Conservation (phyloP, 306 rosid genomes). For the Cercis canadensis region DNA sequence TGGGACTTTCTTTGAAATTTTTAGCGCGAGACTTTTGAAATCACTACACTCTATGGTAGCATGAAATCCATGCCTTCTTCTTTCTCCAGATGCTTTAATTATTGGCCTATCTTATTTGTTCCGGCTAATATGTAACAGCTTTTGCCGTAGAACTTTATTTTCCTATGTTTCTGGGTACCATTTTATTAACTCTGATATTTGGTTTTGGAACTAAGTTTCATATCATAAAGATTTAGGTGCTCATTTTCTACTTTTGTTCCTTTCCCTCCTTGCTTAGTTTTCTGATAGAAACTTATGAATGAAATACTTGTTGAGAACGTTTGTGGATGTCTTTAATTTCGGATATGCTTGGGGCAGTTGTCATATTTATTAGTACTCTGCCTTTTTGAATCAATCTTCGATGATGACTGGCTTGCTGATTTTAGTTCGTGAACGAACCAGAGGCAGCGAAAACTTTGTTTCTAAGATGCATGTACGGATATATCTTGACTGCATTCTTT, state of each 20-base stretch:
- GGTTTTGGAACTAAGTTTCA: not conserved
- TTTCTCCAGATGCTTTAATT: slow-evolving; percentile 20
- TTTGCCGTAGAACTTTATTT: too few species aligned
- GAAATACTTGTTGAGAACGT: not conserved
- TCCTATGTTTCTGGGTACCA: too few species aligned
- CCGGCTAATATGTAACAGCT: too few species aligned
- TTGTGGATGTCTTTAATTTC: slow-evolving; percentile 9
- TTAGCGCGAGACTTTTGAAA: not conserved
- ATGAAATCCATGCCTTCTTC: slow-evolving; percentile 9
- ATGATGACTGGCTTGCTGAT: slow-evolving; percentile 21
- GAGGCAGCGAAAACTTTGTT: not conserved
- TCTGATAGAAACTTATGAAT: not conserved
- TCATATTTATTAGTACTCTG: slow-evolving; percentile 1
- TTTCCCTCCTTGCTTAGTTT: not conserved
- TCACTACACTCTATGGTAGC: too few species aligned
- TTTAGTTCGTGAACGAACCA: slow-evolving; percentile 7
- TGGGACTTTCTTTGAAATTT: not conserved
- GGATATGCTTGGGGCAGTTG: slow-evolving; percentile 1
- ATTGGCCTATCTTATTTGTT: too few species aligned
- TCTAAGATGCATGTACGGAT: slow-evolving; percentile 4
- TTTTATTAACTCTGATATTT: slow-evolving; percentile 18
- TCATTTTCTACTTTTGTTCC: not conserved
- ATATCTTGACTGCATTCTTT: slow-evolving; percentile 18
- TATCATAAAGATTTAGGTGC: slow-evolving; percentile 9
- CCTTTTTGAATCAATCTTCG: slow-evolving; percentile 5